phyloP scores from a whole-genome alignment of 495 filamentous ascomycete species.

The Glarea lozoyensis region DNA sequence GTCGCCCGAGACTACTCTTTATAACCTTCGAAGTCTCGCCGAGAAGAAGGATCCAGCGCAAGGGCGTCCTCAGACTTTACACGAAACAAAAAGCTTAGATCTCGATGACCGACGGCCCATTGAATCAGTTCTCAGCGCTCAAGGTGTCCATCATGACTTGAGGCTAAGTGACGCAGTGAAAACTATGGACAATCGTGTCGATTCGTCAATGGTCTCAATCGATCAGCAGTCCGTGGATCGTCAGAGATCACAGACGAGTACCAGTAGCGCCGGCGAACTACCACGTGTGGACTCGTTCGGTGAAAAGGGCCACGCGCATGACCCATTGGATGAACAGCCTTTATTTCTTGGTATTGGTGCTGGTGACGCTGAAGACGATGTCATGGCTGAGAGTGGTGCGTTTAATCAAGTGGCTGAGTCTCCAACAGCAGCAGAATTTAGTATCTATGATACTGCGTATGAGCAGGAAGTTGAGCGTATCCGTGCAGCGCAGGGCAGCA shows the following conservation, averaged over 20 bases:
- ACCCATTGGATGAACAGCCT: slow-evolving; percentile 46
- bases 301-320: slow-evolving; percentile 57
- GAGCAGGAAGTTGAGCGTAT: slow-evolving; percentile 73
- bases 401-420: slow-evolving; percentile 73
- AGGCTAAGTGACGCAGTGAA: background rate
- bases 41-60: too few relatives aligned
- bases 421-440: slow-evolving; percentile 67
- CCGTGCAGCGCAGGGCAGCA: slow-evolving; percentile 16
- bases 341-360: slow-evolving; percentile 69
- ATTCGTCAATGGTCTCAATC: slow-evolving; percentile 6
- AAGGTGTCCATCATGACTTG: slow-evolving; percentile 34
- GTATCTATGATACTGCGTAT: slow-evolving; percentile 85
- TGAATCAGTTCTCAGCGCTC: slow-evolving; percentile 38
- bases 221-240: background rate
- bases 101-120: slow-evolving; percentile 40
- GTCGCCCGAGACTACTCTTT: too few relatives aligned
- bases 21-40: too few relatives aligned
- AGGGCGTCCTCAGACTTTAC: too few relatives aligned
- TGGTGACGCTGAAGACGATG: slow-evolving; percentile 34
- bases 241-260: too few relatives aligned
- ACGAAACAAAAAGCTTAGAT: slow-evolving; percentile 39
- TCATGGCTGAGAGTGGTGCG: slow-evolving; percentile 19
- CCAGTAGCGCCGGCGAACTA: too few relatives aligned
- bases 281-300: slow-evolving; percentile 9
- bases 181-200: slow-evolving; percentile 8